Percentiles rank a stretch among this genome's conserved stretches.
phyloP scores from a whole-genome alignment of 768 basidiomycete genomes.

The Pleurotus giganteus region DNA sequence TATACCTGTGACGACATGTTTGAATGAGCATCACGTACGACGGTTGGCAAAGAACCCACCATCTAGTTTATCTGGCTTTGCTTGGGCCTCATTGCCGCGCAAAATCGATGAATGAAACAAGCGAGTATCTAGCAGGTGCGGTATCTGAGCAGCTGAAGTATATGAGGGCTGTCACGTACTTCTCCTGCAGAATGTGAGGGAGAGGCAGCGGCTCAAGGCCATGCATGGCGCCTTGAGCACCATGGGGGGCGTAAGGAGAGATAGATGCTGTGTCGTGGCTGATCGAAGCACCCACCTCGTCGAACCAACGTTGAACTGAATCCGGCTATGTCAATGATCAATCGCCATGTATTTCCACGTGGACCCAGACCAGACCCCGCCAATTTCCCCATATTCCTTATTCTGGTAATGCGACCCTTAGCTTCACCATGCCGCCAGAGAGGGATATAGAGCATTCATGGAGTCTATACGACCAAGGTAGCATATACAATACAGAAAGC shows the following conservation, averaged over 20 bases:
- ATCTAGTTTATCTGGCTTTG: neutral
- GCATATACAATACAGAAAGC: neutral
- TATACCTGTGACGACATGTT: constrained; percentile 26
- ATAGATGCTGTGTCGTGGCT: constrained; percentile 1
- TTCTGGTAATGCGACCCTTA: too few relatives aligned
- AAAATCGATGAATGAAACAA: constrained; percentile 1
- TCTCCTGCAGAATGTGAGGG: neutral
- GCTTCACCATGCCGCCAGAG: too few relatives aligned
- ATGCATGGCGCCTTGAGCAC: constrained; percentile 2
- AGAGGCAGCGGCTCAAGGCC: neutral
- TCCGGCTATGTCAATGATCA: neutral
- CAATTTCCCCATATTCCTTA: constrained; percentile 4
- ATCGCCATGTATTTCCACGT: constrained; percentile 5
- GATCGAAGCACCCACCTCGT: neutral
- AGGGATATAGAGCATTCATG: too few relatives aligned
- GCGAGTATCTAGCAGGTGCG: neutral
- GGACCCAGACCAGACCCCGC: neutral
- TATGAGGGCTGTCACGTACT: neutral
- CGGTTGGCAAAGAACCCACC: neutral
- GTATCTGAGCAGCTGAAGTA: neutral
- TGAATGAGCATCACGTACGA: neutral
- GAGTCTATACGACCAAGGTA: neutral
- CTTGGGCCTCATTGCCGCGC: neutral
- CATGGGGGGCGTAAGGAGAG: neutral
- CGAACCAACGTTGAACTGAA: neutral